Evolutionary conservation across 73 alveolate species (phyloP).

Genomic region (Durusdinium trenchii): DNA sequence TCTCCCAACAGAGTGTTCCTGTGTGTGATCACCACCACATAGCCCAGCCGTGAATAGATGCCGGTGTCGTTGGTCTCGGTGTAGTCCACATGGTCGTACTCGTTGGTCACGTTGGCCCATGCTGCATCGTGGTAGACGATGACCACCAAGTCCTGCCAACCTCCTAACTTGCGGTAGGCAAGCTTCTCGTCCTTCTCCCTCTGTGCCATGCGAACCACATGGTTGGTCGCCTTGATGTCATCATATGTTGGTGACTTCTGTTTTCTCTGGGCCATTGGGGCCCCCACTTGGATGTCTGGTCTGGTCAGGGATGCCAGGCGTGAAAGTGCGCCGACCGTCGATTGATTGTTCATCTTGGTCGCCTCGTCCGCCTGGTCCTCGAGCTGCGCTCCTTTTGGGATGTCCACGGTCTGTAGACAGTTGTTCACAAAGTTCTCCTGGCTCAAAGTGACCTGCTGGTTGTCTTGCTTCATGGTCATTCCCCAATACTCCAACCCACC

Average conservation of each 20-base stretch:
- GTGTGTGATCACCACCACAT: not conserved
- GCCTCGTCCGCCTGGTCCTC: not conserved
- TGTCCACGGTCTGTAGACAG: not conserved
- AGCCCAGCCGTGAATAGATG: too few species aligned
- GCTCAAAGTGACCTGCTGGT: not conserved
- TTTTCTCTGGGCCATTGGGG: not conserved
- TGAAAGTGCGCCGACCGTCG: not conserved
- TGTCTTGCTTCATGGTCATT: not conserved
- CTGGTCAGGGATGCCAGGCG: not conserved
- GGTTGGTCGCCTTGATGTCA: too few species aligned
- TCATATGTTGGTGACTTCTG: too few species aligned
- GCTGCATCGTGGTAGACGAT: not conserved
- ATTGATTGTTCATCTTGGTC: not conserved
- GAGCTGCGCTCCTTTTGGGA: not conserved
- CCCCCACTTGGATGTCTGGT: not conserved
- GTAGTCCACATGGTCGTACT: too few species aligned
- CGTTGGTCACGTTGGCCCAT: not conserved
- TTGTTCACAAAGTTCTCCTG: not conserved
- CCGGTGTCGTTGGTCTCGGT: too few species aligned
- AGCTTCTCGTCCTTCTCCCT: not conserved
- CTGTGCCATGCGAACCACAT: not conserved
- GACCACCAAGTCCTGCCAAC: not conserved
- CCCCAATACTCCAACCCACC: not conserved
- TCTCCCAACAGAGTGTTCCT: not conserved
- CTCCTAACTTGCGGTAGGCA: not conserved